Base-by-base conservation (phyloP, 345 rosid genomes). In the Citrus glauca region DNA sequence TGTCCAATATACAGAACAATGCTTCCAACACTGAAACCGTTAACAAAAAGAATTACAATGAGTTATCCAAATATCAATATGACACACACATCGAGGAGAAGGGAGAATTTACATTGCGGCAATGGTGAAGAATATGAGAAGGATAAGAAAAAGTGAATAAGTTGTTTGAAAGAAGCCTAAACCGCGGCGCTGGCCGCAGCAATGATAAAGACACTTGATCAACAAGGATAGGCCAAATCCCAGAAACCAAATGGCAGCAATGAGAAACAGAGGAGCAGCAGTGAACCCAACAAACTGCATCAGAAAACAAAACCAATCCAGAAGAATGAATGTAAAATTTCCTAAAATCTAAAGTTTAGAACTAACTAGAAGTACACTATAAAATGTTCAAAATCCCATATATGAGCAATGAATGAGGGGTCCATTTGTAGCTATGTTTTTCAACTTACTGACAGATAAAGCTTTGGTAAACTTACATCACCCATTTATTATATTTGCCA, bases 261-360 rank as follows among this genome's bases (percentile, higher is more conserved):
- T 59, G 60, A 79, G 32, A 22, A 89, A 81, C 72, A 87, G 78
- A 3, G 90, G 87, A 69, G 85, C 82, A 14, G 90, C 92, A 11
- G 90, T 87, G 50, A 81, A 83, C 20, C 67, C 85, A 70, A 86
- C 88, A 20, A 90, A 89, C 90, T 89, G 86, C 85, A 83, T 50
- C 33, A 73, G 35, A 67, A 25, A 25, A 69, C 35, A 45, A 13
- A 45, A 45, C 50, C 17, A 45, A 45, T 45, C 16, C 50, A 45
- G 50, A 45, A 45, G 17, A 45, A 45, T 45, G 16, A 4, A 45
- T 13, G 17, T 13, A 45, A 13, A 45, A 45, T 45, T 45, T 45
- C 50, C 50, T 11, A 13, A 13, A 11, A 45, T 45, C 50, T 45
- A 13, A 45, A 45, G 50, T 45, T 13, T 3, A 45, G 17, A 45